phyloP scores from a whole-genome alignment of 225 moss, liverwort and hornwort species.

The Polytrichum commune region DNA sequence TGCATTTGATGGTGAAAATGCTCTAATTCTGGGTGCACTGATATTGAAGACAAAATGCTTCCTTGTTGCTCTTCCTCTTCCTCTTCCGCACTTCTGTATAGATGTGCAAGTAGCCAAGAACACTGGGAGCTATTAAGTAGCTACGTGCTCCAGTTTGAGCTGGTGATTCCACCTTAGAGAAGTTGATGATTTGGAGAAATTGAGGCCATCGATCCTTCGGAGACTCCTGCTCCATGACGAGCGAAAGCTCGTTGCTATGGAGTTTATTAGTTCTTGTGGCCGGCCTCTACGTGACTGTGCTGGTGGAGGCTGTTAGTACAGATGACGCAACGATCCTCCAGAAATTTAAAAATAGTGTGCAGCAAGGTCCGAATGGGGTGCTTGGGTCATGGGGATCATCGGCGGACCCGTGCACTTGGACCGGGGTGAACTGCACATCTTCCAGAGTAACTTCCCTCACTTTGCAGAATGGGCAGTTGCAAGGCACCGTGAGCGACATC shows the following conservation, averaged over 20 bases:
- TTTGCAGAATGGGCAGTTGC: neutral
- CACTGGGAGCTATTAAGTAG: too few relatives aligned
- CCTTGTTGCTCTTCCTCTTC: too few relatives aligned
- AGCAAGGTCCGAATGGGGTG: neutral
- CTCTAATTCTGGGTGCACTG: too few relatives aligned
- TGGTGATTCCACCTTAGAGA: neutral
- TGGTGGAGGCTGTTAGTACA: neutral
- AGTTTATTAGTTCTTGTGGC: too few relatives aligned
- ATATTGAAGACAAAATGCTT: too few relatives aligned
- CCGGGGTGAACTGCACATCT: constrained; percentile 5
- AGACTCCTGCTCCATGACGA: too few relatives aligned
- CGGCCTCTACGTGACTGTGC: neutral
- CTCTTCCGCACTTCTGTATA: too few relatives aligned
- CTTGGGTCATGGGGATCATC: constrained; percentile 1
- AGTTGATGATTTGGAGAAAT: neutral
- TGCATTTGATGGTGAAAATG: too few relatives aligned
- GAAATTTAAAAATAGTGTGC: neutral
- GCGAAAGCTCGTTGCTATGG: too few relatives aligned
- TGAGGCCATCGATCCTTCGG: neutral
- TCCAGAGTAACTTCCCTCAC: constrained; percentile 2
- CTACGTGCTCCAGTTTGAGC: neutral
- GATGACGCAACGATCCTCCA: constrained; percentile 1
- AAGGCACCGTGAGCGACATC: neutral
- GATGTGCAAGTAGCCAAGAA: too few relatives aligned
- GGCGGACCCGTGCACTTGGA: constrained; percentile 8